These are phyloP conservation scores for Thermomucor indicae-seudaticae DNA, from an alignment of 371 early-diverging fungal species.

Conservation along the genomic window DNA sequence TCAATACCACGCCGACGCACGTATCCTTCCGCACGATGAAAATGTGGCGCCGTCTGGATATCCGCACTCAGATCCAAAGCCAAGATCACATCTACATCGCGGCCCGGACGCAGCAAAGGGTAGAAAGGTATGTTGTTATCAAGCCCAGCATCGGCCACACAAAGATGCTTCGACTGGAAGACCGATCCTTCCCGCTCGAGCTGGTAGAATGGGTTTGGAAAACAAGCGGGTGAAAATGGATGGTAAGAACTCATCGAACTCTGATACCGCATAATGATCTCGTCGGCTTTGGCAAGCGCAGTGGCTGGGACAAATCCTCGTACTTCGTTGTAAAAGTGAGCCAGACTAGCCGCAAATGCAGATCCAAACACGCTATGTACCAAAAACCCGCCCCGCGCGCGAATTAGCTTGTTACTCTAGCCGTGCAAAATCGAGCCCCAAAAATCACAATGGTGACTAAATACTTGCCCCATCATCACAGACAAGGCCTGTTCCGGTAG, in stretches of 20 bases:
- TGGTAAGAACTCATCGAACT: conserved; percentile 45
- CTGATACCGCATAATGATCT: conserved; percentile 38
- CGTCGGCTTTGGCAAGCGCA: conserved; percentile 28
- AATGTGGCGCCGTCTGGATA: conserved; percentile 62
- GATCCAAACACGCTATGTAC: conserved; percentile 46
- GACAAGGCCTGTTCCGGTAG: conserved; percentile 62
- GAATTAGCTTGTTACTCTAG: no score
- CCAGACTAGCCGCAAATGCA: conserved; percentile 65
- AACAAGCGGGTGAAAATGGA: conserved; percentile 52
- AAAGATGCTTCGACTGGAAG: conserved; percentile 31
- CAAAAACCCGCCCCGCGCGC: no score
- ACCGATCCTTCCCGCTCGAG: conserved; percentile 23
- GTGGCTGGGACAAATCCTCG: conserved; percentile 34
- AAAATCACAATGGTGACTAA: background rate
- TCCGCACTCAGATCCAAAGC: conserved; percentile 70
- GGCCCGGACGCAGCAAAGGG: conserved; percentile 58
- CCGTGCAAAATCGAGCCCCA: no score
- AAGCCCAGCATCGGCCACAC: conserved; percentile 72
- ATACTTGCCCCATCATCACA: conserved; percentile 50
- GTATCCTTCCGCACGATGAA: conserved; percentile 61
- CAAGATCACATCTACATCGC: conserved; percentile 65
- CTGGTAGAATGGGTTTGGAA: conserved; percentile 53
- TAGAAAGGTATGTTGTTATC: conserved; percentile 78
- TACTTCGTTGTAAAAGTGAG: conserved; percentile 57
- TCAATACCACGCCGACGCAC: conserved; percentile 47